A percentile compares a stretch with the other conserved stretches of the same genome.
Conservation (phyloP, 2,329 filamentous ascomycete genomes). For the Beauveria varroae region DNA sequence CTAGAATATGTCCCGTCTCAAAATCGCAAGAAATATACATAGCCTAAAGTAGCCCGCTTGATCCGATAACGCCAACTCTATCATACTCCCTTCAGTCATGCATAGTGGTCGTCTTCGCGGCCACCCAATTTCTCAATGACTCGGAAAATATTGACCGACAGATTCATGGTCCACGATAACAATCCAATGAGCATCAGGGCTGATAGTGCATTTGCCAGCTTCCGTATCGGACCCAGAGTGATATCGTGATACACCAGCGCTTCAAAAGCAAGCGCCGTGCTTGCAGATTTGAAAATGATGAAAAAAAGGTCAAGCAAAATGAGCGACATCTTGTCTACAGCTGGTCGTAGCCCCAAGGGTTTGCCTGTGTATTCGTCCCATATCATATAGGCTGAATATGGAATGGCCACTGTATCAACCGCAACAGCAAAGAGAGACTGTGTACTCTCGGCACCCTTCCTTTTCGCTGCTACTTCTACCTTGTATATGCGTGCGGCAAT, state of each 20-base stretch:
- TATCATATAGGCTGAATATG: constrained; percentile 89
- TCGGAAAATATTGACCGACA: constrained; percentile 76
- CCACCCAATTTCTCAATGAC: constrained; percentile 55
- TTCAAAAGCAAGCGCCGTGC: constrained; percentile 82
- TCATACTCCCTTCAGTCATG: constrained; percentile 10
- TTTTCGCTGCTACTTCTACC: constrained; percentile 40
- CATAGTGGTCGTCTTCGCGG: constrained; percentile 35
- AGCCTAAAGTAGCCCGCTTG: not conserved
- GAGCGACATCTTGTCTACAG: constrained; percentile 78
- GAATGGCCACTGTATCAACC: constrained; percentile 79
- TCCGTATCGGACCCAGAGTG: constrained; percentile 34
- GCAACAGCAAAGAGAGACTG: constrained; percentile 85
- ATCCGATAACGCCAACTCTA: not conserved
- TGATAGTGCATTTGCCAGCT: constrained; percentile 60
- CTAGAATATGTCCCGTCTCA: not conserved
- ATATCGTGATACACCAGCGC: constrained; percentile 57
- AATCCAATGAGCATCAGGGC: constrained; percentile 74
- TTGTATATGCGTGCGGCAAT: constrained; percentile 69
- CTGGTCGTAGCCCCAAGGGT: constrained; percentile 77
- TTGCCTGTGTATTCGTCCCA: constrained; percentile 95
- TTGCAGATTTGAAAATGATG: constrained; percentile 94
- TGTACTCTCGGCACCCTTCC: constrained; percentile 48
- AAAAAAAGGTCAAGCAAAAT: constrained; percentile 92
- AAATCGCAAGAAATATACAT: not conserved
- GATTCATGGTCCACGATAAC: constrained; percentile 84